A percentile compares a stretch with the other conserved stretches of the same genome.
phyloP scores from a whole-genome alignment of 805 yeast genomes.

The Brettanomyces custersianus region DNA sequence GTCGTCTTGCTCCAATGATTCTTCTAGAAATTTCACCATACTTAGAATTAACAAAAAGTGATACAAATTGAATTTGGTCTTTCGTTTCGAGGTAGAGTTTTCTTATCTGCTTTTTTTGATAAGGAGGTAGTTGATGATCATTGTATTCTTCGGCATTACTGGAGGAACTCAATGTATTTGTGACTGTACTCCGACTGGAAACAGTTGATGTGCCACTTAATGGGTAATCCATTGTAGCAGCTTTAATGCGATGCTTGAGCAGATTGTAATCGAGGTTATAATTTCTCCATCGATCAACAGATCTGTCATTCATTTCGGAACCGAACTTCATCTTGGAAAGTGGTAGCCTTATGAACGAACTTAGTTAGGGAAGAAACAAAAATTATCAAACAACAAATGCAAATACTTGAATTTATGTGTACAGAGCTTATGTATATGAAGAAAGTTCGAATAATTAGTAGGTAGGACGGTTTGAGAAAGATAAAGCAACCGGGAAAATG shows the following conservation, averaged over 20 bases:
- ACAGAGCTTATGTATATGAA: not conserved
- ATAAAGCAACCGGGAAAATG: too few relatives aligned
- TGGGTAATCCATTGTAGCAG: conserved; percentile 34
- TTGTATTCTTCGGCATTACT: not conserved
- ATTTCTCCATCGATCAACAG: conserved; percentile 82
- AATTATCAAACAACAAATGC: not conserved
- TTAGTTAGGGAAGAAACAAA: not conserved
- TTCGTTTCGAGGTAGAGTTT: conserved; percentile 35
- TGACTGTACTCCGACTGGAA: conserved; percentile 9
- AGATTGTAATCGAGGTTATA: conserved; percentile 80
- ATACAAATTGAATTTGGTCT: conserved; percentile 52
- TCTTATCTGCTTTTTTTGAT: conserved; percentile 17
- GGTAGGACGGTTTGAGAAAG: too few relatives aligned
- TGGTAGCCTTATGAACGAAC: not conserved
- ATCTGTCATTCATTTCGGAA: conserved; percentile 57
- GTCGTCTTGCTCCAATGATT: conserved; percentile 19
- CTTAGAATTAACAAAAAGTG: conserved; percentile 59
- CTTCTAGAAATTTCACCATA: conserved; percentile 58
- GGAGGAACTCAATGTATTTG: conserved; percentile 2
- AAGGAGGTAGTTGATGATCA: conserved; percentile 8
- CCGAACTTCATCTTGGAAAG: conserved; percentile 83
- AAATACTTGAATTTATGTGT: not conserved
- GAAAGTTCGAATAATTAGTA: too few relatives aligned
- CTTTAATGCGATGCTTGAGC: conserved; percentile 55
- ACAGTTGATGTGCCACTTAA: conserved; percentile 6